Evolutionary conservation across 106 monocot species (phyloP).

Genomic region (Platanthera guangdongensis): DNA sequence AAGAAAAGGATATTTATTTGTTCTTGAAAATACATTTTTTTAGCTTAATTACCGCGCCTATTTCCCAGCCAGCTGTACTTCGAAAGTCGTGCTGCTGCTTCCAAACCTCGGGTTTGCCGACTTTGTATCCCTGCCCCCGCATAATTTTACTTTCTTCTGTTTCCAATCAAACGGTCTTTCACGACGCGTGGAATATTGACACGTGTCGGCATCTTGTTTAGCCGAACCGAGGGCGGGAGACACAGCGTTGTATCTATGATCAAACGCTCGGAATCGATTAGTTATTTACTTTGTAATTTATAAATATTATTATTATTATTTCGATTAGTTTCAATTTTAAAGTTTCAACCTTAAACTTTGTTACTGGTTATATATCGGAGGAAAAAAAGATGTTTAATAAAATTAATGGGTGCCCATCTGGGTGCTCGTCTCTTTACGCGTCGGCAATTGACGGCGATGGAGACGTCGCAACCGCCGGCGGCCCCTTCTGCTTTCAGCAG

Average conservation of each 20-base stretch:
- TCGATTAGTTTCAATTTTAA: background rate
- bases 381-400: background rate
- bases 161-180: background rate
- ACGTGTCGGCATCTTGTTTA: background rate
- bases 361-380: no score
- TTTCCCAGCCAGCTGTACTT: background rate
- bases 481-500: background rate
- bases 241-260: background rate
- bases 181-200: background rate
- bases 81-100: background rate
- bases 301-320: background rate
- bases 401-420: background rate
- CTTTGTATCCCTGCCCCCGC: background rate
- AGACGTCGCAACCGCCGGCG: background rate
- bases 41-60: background rate
- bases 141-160: background rate
- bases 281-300: background rate
- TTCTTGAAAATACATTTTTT: background rate
- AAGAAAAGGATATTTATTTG: constrained; percentile 2
- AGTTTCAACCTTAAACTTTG: background rate
- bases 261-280: constrained; percentile 1
- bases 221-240: background rate
- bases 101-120: background rate
- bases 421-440: background rate
- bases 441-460: constrained; percentile 2